Percentiles rank a stretch among this genome's conserved stretches.
These are phyloP conservation scores for Aspergillus haitiensis DNA, from an alignment of 495 filamentous ascomycete species.

Conservation along the genomic window DNA sequence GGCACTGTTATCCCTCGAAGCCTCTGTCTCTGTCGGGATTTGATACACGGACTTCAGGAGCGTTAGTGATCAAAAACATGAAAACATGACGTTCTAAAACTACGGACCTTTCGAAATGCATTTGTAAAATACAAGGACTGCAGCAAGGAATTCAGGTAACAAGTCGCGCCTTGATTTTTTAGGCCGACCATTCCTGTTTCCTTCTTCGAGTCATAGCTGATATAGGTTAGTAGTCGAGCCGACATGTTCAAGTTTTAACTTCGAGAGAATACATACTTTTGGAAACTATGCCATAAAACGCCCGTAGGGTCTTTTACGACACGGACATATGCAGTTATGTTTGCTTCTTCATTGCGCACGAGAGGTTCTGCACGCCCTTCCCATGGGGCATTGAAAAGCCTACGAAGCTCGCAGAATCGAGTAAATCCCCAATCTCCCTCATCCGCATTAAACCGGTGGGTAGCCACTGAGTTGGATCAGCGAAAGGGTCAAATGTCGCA, in stretches of 20 bases:
- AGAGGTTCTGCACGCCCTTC: conserved; percentile 70
- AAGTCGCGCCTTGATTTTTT: conserved; percentile 97
- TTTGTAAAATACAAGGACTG: conserved; percentile 98
- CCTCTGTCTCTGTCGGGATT: conserved; percentile 86
- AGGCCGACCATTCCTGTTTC: conserved; percentile 96
- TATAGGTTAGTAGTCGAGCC: conserved; percentile 24
- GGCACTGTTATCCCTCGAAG: conserved; percentile 79
- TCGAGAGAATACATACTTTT: conserved; percentile 58
- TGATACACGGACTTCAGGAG: conserved; percentile 80
- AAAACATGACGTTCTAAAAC: conserved; percentile 14
- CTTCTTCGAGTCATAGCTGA: conserved; percentile 94
- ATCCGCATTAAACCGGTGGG: conserved; percentile 90
- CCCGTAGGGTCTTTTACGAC: conserved; percentile 96
- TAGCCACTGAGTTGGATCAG: conserved; percentile 52
- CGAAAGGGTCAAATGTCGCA: conserved; percentile 5
- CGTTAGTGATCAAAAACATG: conserved; percentile 4
- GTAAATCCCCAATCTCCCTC: conserved; percentile 99
- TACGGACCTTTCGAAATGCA: conserved; percentile 82
- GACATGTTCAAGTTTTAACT: neutral
- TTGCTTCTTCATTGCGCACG: conserved; percentile 82
- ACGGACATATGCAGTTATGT: conserved; percentile 89
- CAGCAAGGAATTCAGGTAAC: conserved; percentile 95
- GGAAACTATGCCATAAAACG: conserved; percentile 98
- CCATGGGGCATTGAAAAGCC: conserved; percentile 72
- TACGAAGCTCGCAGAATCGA: conserved; percentile 79